Base-by-base conservation (phyloP, 495 filamentous ascomycete species). In the Saxophila tyrrhenica region DNA sequence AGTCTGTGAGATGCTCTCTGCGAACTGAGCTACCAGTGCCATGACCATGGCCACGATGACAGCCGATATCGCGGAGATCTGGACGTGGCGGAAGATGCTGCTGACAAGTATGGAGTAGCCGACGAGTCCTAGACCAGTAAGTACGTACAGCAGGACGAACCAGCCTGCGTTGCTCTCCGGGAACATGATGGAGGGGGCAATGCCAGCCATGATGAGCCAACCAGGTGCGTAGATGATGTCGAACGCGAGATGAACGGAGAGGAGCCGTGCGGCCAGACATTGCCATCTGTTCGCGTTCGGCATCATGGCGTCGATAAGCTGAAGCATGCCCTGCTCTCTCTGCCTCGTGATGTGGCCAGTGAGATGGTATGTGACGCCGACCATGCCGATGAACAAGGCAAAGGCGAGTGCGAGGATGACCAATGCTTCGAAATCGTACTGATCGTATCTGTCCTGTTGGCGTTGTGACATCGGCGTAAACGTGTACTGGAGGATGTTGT, bases 311-410 rank as follows among this genome's bases (percentile, higher is more conserved):
- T 71, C 70, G 16, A 72, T 64, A 3, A 72, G 61, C 32, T 69
- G 66, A 9, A 65, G 65, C 51, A 72, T 61, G 8, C 70, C 70
- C 1, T 59, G 48, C 58, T 72, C 70, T 2, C 70, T 58, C 49
- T 72, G 69, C n/a, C 58, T 58, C 17, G 69, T 69, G 59, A 72
- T 66, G 15, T 65, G 62, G 32, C 70, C 70, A 10, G 68, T 69
- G 23, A 71, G 61, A 48, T 72, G 70, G 70, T 96, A 98, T 38
- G 66, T 82, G 42, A 92, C 62, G 51, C 91, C 91, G 54, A 85
- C 75, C 19, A 91, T 56, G 38, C 81, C 88, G 54, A 96, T 73
- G 62, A 89, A 78, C 58, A 87, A 81, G 7, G 79, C 78, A 20
- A 88, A 75, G 13, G 73, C 84, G 5, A 89, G 60, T 51, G 81